phyloP scores from a whole-genome alignment of 805 yeast genomes.

The Candida coleopterorum region DNA sequence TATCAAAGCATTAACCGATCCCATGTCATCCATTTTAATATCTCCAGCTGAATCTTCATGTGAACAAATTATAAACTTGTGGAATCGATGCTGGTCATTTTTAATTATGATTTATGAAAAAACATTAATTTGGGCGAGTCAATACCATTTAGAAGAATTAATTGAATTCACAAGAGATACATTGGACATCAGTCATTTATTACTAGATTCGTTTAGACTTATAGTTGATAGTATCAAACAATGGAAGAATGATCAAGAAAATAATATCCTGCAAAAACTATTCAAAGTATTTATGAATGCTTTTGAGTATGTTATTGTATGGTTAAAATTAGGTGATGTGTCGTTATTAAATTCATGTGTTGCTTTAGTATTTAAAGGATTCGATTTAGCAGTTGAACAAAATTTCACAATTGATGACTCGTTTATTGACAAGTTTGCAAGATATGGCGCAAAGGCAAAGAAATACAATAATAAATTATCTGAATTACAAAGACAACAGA shows the following conservation, averaged over 20 bases:
- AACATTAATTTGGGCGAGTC: constrained; percentile 73
- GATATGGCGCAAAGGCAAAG: constrained; percentile 61
- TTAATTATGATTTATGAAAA: constrained; percentile 61
- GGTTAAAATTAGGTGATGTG: constrained; percentile 80
- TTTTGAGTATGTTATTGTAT: constrained; percentile 62
- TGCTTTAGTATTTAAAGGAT: constrained; percentile 56
- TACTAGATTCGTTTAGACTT: constrained; percentile 63
- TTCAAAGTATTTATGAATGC: constrained; percentile 56
- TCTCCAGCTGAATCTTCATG: constrained; percentile 12
- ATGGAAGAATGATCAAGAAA: constrained; percentile 7
- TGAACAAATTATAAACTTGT: constrained; percentile 33
- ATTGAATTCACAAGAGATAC: constrained; percentile 85
- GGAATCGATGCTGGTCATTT: constrained; percentile 73
- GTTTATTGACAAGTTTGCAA: constrained; percentile 53
- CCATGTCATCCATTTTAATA: constrained; percentile 53
- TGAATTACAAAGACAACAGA: constrained; percentile 59
- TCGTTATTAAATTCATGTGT: constrained; percentile 73
- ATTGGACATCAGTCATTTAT: constrained; percentile 65
- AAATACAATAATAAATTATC: constrained; percentile 66
- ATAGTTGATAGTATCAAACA: constrained; percentile 16
- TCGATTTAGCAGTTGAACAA: constrained; percentile 59
- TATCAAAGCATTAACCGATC: constrained; percentile 55
- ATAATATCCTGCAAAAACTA: constrained; percentile 18
- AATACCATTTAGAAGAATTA: constrained; percentile 50
- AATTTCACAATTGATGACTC: constrained; percentile 47